Base-by-base conservation (phyloP, 1,284 basidiomycete species). In the Xerocomus amazonicus region DNA sequence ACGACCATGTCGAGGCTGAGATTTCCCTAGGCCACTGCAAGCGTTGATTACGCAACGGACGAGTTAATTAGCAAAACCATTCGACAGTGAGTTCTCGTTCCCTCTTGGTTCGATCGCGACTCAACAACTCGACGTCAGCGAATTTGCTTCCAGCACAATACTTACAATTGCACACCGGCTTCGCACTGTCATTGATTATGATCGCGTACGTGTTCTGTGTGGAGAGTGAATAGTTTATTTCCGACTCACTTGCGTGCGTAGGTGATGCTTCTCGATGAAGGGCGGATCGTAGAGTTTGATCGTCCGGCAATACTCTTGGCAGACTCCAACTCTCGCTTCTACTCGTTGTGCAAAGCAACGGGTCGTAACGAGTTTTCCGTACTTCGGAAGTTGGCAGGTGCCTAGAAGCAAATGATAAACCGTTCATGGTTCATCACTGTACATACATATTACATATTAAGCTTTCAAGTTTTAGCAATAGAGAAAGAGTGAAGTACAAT, bases 211-310 rank as follows among this genome's bases (percentile, higher is more conserved):
- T 62, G 14, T 7, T 19, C 31, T 31, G 9, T 45, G 17, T 6
- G 6, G 17, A 67, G 68, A 64, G 4, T 6, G 6, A 17, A 67
- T 67, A 64, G 4, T 28, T 36, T 32, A 9, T 9, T 29, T 19
- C 43, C 43, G 12, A 29, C 32, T 52, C 8, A 56, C 9, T 5
- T 1, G 12, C 8, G 17, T 45, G 33, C 28, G 9, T 19, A 89
- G 86, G 82, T 90, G 37, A 90, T 95, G 82, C 75, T 94, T 35
- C 80, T 94, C n/a, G 91, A 94, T 53, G 81, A 92, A 66, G 90
- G 92, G 7, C 78, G 77, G 3, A 91, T 97, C 47, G 75, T 83
- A 3, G 92, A 96, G 63, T 93, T 86, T 59, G 91, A 90, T 60
- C 69, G 68, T 45, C 92, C 93, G 0, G 74, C 74, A 7, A 74